Base-by-base conservation (phyloP, 192 early-diverging fungal genomes). In the Mortierella antarctica region DNA sequence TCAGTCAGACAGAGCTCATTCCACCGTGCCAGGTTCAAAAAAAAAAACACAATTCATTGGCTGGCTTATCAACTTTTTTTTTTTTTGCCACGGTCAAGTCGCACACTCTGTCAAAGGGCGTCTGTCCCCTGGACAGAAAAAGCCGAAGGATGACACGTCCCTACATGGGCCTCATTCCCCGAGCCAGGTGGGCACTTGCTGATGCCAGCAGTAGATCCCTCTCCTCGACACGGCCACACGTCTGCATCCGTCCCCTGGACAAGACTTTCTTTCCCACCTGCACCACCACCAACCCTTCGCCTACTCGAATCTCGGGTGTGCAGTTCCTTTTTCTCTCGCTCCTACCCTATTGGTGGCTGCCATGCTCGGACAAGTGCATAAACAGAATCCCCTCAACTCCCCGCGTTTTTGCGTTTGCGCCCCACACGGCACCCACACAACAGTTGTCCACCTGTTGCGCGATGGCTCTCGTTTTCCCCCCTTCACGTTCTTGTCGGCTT, bases 1-100 rank as follows among this genome's bases (percentile, higher is more conserved):
- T n/a, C n/a, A n/a, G n/a, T n/a, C n/a, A 7, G 13, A 31, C 9
- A 31, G 31, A 31, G 53, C 21, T 57, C 3, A 31, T 80, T 80
- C 77, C 77, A 80, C 77, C 77, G 77, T 72, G 77, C 67, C 77
- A 80, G 46, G 49, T 21, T 56, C 18, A 45, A 40, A 66, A 74
- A 74, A 73, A 65, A 64, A 58, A 61, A 69, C 57, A 48, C 23
- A 64, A 62, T 62, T 44, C 61, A 62, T n/a, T n/a, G n/a, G 46
- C 21, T 41, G 39, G 44, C 61, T 48, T 62, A 31, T 31, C n/a
- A 31, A 47, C 18, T 62, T 62, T 62, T 49, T 63, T 63, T 6
- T 63, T 7, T 48, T 6, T 10, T 56, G 54, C 23, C 54, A n/a
- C n/a, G 23, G 23, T 20, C 53, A 7, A 1, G 21, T 7, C 0